phyloP scores from a whole-genome alignment of 148 eudicot species.

The Heliosperma pusillum region DNA sequence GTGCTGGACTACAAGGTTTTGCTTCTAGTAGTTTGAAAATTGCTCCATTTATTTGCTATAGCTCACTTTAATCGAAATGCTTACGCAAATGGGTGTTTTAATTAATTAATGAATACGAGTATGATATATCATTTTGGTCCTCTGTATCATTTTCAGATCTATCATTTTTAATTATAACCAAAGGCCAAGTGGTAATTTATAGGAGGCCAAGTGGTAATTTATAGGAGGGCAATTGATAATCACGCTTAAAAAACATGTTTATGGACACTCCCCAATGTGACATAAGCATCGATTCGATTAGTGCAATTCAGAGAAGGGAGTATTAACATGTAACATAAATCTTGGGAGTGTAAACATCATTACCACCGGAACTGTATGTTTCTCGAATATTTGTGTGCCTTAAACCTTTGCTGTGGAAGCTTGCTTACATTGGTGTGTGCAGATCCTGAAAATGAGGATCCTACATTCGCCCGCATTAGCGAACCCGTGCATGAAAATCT shows the following conservation, averaged over 20 bases:
- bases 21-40: not conserved
- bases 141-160: not conserved
- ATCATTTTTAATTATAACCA: not conserved
- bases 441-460: slow-evolving; percentile 52
- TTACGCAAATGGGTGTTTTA: not conserved
- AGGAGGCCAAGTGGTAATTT: not conserved
- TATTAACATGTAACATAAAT: too few relatives aligned
- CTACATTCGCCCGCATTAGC: slow-evolving; percentile 56
- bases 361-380: too few relatives aligned
- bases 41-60: not conserved
- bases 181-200: not conserved
- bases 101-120: not conserved
- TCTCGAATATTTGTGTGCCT: not conserved
- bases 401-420: not conserved
- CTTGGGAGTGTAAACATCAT: too few relatives aligned
- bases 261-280: too few relatives aligned
- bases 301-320: too few relatives aligned
- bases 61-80: not conserved
- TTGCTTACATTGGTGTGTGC: slow-evolving; percentile 8
- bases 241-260: not conserved
- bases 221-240: not conserved
- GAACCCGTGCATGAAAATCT: slow-evolving; percentile 68
- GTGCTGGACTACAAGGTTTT: not conserved
- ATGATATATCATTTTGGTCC: not conserved
- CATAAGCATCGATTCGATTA: too few relatives aligned